Evolutionary conservation across 116 monocot genomes (phyloP), one percentile per base, ranked within the genome.

Genomic region (Trichopus zeylanicus): DNA sequence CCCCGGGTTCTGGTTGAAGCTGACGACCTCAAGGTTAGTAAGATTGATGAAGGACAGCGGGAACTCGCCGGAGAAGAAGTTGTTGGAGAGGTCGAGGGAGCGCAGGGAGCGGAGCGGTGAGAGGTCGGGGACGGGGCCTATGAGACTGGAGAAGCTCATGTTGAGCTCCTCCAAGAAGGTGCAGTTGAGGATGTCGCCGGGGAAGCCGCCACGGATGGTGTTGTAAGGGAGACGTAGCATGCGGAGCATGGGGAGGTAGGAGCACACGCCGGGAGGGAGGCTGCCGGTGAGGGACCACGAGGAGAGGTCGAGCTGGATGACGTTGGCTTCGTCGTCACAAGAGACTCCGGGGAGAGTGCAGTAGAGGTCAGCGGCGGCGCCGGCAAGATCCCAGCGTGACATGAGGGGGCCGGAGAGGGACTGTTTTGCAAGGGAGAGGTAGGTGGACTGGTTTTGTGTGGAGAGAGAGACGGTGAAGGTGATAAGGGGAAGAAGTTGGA

Each of bases 1-100:
- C 2, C 74, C 77, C 0, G 79, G 91, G 65, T 91, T 91, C 77
- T 81, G 68, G 62, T 97, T 97, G 63, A 87, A 75, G 62, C 82
- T 82, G 63, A 91, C 13, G 37, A 61, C 25, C 63, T 95, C 90
- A 28, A 95, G 66, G 9, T 57, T 58, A 26, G 87, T 77, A 64
- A 95, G 81, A 51, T 90, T 95, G 49, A 32, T 42, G 57, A 95
- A 68, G 13, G 87, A 87, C 1, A 52, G 9, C 0, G 97, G 97
- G 69, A 97, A 97, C 10, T 31, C 25, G 1, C 97, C 97, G 11
- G 87, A 60, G 66, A 97, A 91, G 61, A 52, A 7, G 73, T 97
- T 97, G 58, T 75, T 67, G 48, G 91, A 76, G 56, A 91, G 61
- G 53, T 97, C 97, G 26, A 97, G 73, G 2, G 56, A 31, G 38